Base-by-base conservation (phyloP, 352 stramenopile species). In the Phytophthora litchii region DNA sequence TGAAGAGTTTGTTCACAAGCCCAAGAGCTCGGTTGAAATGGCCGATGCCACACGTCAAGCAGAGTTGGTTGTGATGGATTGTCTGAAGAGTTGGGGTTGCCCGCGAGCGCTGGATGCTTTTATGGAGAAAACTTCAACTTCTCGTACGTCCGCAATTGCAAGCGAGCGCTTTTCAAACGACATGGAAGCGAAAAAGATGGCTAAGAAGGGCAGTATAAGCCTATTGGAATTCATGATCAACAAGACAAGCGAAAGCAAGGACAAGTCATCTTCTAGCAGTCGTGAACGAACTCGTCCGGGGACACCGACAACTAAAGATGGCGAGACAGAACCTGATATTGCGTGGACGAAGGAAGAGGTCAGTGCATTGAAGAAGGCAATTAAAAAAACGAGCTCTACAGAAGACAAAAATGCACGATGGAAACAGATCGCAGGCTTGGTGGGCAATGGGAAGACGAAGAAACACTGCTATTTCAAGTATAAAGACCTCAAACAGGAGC, bases 381-480 rank as follows among this genome's bases (percentile, higher is more conserved):
- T 89, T 56, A 92, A 92, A 54, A 78, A 84, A 45, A 91, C 83
- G 0, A 79, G 49, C 9, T 34, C 52, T 4, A 38, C 89, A 1
- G 71, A 80, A 16, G 79, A 92, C 54, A 94, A 89, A 59, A 91
- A 83, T 43, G 74, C 77, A 13, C 83, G 80, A 14, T 94, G 83
- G 83, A 88, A 83, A 31, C 54, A 86, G 38, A 90, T 92, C 37
- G 78, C 78, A 0, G 44, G 13, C n/a, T 38, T 82, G 11, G 77
- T 94, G 11, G 78, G 83, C 11, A 80, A 76, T 37, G 63, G 64
- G 1, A 89, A 86, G 50, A 74, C 65, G n/a, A 92, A 92, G 44
- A 91, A 91, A 57, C 70, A 91, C 36, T 94, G 85, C 65, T 92
- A 92, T 53, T 16, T 91, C 25, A 92, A 94, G 64, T 94, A 94